phyloP scores from a whole-genome alignment of 176 grass and related monocot genomes.

The Carex cristatella region DNA sequence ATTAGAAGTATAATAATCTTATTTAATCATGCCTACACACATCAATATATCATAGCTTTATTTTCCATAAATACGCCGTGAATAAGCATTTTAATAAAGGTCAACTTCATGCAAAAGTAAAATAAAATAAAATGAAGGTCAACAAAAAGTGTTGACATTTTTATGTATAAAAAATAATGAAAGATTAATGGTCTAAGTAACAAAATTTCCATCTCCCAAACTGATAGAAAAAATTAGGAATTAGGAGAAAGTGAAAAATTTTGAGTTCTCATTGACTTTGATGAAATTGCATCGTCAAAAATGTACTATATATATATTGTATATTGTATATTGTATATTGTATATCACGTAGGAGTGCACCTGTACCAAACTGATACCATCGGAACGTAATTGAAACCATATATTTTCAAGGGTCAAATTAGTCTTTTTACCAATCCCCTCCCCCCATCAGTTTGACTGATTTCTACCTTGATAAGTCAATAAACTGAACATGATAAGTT shows the following conservation, averaged over 20 bases:
- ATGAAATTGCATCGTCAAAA: neutral
- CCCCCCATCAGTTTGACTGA: neutral
- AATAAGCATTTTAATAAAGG: neutral
- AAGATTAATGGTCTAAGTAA: neutral
- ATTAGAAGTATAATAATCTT: neutral
- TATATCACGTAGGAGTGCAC: neutral
- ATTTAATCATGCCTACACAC: neutral
- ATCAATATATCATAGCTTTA: neutral
- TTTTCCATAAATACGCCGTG: neutral
- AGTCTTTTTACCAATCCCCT: neutral
- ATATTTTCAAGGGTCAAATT: constrained; percentile 4
- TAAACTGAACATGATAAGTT: neutral
- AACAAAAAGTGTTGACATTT: neutral
- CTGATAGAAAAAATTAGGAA: constrained; percentile 12
- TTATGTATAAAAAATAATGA: constrained; percentile 12
- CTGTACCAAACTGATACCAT: constrained; percentile 9
- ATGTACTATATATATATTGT: neutral
- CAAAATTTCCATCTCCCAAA: constrained; percentile 17
- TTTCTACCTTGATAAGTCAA: neutral
- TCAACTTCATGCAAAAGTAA: neutral
- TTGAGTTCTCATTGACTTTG: neutral
- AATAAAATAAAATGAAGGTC: neutral
- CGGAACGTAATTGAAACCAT: neutral
- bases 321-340: too few species aligned
- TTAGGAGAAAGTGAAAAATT: constrained; percentile 1